Percentiles rank a stretch among this genome's conserved stretches.
Conservation (phyloP, 2,329 filamentous ascomycete genomes). For the Aspergillus calidoustus region DNA sequence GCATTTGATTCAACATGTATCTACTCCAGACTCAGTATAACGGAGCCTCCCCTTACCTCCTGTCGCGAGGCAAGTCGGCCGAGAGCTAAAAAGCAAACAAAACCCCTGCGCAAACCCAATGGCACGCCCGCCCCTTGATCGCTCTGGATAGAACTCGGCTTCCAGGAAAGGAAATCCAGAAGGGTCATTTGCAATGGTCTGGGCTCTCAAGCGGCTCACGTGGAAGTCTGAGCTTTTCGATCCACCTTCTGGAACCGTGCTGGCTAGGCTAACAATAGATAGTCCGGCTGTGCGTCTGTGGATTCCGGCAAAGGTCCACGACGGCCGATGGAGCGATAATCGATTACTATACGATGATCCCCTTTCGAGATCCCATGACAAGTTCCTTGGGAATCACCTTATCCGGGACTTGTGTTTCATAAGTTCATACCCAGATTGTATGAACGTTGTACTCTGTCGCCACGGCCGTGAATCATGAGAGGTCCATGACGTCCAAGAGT, state of each 20-base stretch:
- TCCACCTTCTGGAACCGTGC: slow-evolving; percentile 13
- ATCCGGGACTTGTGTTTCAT: background rate
- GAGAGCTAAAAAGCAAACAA: slow-evolving; percentile 4
- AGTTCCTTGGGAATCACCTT: background rate
- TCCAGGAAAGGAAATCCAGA: background rate
- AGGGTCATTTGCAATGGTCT: slow-evolving; percentile 5
- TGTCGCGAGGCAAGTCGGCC: background rate
- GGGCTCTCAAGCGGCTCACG: slow-evolving; percentile 16
- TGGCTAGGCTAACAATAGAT: background rate
- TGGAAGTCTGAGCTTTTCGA: slow-evolving; percentile 21
- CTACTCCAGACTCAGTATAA: background rate
- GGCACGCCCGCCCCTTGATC: background rate
- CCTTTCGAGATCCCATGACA: background rate
- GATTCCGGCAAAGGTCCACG: background rate
- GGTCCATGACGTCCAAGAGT: background rate
- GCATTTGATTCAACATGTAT: background rate
- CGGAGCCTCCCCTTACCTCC: background rate
- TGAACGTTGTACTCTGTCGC: background rate
- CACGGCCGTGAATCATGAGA: background rate
- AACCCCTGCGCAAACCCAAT: background rate
- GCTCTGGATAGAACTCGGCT: background rate
- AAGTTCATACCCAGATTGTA: background rate
- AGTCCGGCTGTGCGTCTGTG: background rate
- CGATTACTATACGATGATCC: slow-evolving; percentile 1
- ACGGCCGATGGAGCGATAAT: background rate